These are phyloP conservation scores for Scleroderma bovista DNA, from an alignment of 768 basidiomycete genomes.

Conservation along the genomic window DNA sequence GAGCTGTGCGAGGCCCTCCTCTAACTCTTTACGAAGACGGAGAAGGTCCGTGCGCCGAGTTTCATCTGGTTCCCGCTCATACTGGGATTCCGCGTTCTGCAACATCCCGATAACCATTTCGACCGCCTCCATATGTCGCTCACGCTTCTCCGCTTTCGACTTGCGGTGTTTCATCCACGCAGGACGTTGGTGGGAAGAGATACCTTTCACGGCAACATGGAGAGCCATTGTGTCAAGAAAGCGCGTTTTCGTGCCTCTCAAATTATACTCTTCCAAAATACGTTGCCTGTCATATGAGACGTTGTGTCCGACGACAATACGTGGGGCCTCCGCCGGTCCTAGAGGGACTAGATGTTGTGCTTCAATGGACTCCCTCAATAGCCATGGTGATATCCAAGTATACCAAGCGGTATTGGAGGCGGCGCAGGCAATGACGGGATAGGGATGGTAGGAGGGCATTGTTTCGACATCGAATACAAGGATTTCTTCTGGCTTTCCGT, in stretches of 20 bases:
- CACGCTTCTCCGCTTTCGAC: constrained; percentile 48
- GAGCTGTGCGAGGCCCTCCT: constrained; percentile 36
- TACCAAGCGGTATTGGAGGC: constrained; percentile 87
- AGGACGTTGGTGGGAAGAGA: constrained; percentile 91
- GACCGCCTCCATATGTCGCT: constrained; percentile 57
- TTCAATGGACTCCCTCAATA: constrained; percentile 58
- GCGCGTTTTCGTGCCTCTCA: constrained; percentile 61
- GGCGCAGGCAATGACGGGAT: constrained; percentile 85
- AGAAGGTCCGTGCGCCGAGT: constrained; percentile 34
- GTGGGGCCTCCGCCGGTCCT: constrained; percentile 46
- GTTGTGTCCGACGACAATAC: constrained; percentile 88
- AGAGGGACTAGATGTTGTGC: constrained; percentile 68
- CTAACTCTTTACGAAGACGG: constrained; percentile 31
- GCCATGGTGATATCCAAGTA: constrained; percentile 93
- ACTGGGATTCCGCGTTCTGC: constrained; percentile 33
- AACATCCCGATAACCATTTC: constrained; percentile 55
- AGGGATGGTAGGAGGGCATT: constrained; percentile 75
- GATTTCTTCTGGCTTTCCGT: constrained; percentile 61
- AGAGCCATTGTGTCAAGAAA: constrained; percentile 95
- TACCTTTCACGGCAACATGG: constrained; percentile 90
- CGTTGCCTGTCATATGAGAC: constrained; percentile 90
- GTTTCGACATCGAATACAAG: constrained; percentile 94
- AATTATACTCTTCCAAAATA: constrained; percentile 74
- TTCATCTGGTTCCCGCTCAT: constrained; percentile 36
- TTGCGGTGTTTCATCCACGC: constrained; percentile 89